These are phyloP conservation scores for Cicer arietinum DNA, from an alignment of 306 rosid species.

Conservation along the genomic window DNA sequence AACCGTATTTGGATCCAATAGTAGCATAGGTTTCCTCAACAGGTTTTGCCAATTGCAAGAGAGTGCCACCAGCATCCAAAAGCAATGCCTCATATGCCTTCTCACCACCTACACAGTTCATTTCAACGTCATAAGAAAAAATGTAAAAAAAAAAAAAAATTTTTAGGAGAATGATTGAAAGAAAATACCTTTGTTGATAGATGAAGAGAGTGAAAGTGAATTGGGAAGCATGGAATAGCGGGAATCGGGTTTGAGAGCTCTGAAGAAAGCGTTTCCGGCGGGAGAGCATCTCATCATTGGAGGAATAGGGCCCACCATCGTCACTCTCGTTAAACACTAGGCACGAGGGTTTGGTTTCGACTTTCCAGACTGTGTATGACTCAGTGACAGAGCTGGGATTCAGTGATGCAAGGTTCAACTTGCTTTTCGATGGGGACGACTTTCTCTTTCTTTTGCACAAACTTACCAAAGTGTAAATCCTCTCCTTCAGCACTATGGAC, in stretches of 20 bases:
- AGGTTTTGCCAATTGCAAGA: constrained; percentile 79
- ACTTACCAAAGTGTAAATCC: too few relatives aligned
- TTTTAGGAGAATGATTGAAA: background rate
- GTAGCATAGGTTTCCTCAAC: constrained; percentile 77
- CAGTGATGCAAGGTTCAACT: too few relatives aligned
- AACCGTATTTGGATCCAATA: constrained; percentile 80
- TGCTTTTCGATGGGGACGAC: too few relatives aligned
- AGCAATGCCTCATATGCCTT: constrained; percentile 75
- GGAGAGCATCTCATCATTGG: constrained; percentile 57
- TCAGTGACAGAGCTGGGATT: too few relatives aligned
- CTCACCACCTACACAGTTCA: constrained; percentile 32
- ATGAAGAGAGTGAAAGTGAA: constrained; percentile 51
- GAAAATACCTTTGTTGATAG: constrained; percentile 49
- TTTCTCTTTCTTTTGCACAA: too few relatives aligned
- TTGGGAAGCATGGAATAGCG: constrained; percentile 27
- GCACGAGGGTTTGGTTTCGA: constrained; percentile 4
- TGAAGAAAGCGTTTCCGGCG: constrained; percentile 46
- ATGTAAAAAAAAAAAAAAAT: background rate
- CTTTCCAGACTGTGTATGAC: too few relatives aligned
- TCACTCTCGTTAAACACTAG: background rate
- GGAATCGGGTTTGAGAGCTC: constrained; percentile 55
- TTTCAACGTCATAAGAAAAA: background rate
- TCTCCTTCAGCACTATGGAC: too few relatives aligned
- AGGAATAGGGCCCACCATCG: constrained; percentile 61
- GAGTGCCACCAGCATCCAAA: constrained; percentile 97